phyloP scores from a whole-genome alignment of 2,329 filamentous ascomycete species.

The Geosmithia morbida region DNA sequence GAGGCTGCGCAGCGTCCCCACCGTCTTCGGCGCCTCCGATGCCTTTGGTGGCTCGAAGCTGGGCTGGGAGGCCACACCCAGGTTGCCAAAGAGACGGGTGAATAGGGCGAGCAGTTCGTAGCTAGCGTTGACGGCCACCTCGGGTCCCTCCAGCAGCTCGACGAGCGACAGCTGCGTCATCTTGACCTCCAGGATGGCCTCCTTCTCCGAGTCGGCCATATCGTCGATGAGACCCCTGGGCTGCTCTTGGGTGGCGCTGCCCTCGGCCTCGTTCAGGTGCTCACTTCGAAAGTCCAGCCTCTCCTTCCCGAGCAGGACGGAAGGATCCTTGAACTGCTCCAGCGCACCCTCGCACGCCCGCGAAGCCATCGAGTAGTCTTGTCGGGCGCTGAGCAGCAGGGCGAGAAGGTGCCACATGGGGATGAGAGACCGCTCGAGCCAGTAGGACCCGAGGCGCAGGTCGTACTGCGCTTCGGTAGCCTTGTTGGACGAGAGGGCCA shows the following conservation, averaged over 20 bases:
- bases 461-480: conserved; percentile 27
- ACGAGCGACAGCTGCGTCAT: conserved; percentile 84
- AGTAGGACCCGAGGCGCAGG: conserved; percentile 32
- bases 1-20: conserved; percentile 55
- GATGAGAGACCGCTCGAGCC: conserved; percentile 52
- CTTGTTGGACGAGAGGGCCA: conserved; percentile 51
- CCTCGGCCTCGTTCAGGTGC: conserved; percentile 45
- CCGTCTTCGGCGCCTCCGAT: conserved; percentile 48
- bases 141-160: conserved; percentile 71
- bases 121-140: conserved; percentile 76
- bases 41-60: conserved; percentile 19
- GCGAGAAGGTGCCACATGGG: conserved; percentile 86
- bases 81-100: conserved; percentile 57
- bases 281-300: conserved; percentile 46
- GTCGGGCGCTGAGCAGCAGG: conserved; percentile 69
- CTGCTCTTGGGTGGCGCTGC: conserved; percentile 9
- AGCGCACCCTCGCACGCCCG: conserved; percentile 82
- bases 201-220: conserved; percentile 74
- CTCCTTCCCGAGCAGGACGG: conserved; percentile 52
- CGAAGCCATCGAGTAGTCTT: conserved; percentile 69
- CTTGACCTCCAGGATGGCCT: conserved; percentile 80
- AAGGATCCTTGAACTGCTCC: conserved; percentile 68
- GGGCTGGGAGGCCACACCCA: conserved; percentile 26
- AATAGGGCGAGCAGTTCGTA: conserved; percentile 76
- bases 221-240: conserved; percentile 50